Evolutionary conservation across 2,329 filamentous ascomycete species (phyloP), one percentile per base, ranked within the genome.

Genomic region (Aspergillus arachidicola): DNA sequence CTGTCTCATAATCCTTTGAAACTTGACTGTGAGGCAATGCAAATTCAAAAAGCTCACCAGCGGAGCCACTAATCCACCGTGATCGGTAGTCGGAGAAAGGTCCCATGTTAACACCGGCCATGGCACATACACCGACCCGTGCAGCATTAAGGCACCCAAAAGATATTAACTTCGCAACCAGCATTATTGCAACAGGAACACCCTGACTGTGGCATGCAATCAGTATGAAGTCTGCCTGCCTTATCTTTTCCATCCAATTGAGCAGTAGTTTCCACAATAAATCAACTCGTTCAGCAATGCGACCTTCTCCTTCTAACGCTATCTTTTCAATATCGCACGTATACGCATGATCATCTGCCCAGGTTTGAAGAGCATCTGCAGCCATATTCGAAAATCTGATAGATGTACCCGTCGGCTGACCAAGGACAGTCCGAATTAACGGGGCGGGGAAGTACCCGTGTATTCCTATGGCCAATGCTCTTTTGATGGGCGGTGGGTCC

Each of bases 121-220:
- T 90, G 70, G 83, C 94, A 73, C 95, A 97, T 12, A 99, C 86
- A 2, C 94, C 94, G 53, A 99, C 89, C 58, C 89, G 89, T 6
- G 91, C 86, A 46, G 86, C 86, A 16, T 88, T 89, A 34, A 98
- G 86, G 68, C 95, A 92, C 2, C 94, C 94, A 63, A 97, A 89
- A 59, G 95, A 91, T 59, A 99, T 94, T 48, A 99, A 83, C 77
- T 97, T 97, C 6, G 94, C 93, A 6, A 98, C 84, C 4, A 99
- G 84, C 89, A 97, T 97, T 64, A 97, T 86, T 6, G 91, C 90
- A 0, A 99, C 95, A 0, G 95, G 95, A 0, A 98, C 95, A 26
- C 95, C 95, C 77, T 99, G 95, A 3, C 93, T 96, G 76, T 99
- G 95, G 64, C 93, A 97, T 3, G 93, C 93, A n/a, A 99, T 82